phyloP scores from a whole-genome alignment of 495 filamentous ascomycete species.

The Aspergillus heteromorphus region DNA sequence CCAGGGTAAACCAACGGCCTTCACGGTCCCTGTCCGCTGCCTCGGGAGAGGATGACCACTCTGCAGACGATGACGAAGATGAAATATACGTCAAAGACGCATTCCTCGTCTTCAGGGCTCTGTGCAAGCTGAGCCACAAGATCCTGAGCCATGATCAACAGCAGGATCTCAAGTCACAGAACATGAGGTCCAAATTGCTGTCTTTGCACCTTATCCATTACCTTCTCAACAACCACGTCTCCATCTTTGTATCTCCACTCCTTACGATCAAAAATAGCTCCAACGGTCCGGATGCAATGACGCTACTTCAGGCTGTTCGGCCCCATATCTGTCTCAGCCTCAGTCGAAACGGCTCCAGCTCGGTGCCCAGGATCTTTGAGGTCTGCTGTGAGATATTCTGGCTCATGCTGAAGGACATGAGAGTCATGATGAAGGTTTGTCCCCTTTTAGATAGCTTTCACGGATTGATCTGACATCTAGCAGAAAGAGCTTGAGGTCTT shows the following conservation, averaged over 20 bases:
- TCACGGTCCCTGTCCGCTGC: slow-evolving; percentile 50
- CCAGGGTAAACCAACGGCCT: slow-evolving; percentile 51
- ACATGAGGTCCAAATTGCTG: slow-evolving; percentile 95
- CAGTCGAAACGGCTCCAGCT: slow-evolving; percentile 90
- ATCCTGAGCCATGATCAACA: slow-evolving; percentile 81
- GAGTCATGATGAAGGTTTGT: slow-evolving; percentile 81
- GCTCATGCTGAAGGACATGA: slow-evolving; percentile 90
- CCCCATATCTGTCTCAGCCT: slow-evolving; percentile 93
- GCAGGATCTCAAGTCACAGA: slow-evolving; percentile 84
- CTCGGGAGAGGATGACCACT: slow-evolving; percentile 39
- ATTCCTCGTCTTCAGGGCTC: slow-evolving; percentile 92
- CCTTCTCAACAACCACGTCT: slow-evolving; percentile 83
- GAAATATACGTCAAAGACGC: slow-evolving; percentile 96
- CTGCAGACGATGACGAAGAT: slow-evolving; percentile 84
- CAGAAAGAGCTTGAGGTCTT: slow-evolving; percentile 98
- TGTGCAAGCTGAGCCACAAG: slow-evolving; percentile 96
- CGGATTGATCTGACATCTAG: slow-evolving; percentile 9
- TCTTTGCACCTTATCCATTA: slow-evolving; percentile 93
- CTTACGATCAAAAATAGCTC: slow-evolving; percentile 88
- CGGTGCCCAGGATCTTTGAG: slow-evolving; percentile 86
- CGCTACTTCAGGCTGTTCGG: slow-evolving; percentile 91
- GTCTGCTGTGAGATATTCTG: slow-evolving; percentile 97
- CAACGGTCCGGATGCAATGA: slow-evolving; percentile 75
- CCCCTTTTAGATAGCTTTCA: background rate
- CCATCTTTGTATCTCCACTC: slow-evolving; percentile 80